These are phyloP conservation scores for Brettanomyces naardenensis DNA, from an alignment of 805 yeast genomes.

Conservation along the genomic window DNA sequence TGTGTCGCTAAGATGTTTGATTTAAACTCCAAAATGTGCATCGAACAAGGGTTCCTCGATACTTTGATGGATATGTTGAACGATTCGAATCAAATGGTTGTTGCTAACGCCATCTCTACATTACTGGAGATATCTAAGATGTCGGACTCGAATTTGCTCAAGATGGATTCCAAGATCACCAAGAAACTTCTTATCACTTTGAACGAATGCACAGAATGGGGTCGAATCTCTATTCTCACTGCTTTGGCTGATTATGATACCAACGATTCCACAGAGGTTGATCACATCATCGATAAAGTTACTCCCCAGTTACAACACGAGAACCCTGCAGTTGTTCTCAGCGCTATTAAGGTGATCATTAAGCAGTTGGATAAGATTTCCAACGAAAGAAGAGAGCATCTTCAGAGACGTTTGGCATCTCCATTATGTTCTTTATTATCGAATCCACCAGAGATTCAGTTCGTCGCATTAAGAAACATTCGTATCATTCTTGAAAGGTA, in stretches of 20 bases:
- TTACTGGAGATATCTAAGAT: slow-evolving; percentile 59
- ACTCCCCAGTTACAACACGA: slow-evolving; percentile 96
- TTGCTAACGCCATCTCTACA: slow-evolving; percentile 87
- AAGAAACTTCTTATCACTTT: slow-evolving; percentile 70
- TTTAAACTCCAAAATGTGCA: slow-evolving; percentile 67
- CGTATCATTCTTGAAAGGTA: slow-evolving; percentile 83
- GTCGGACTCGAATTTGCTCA: slow-evolving; percentile 24
- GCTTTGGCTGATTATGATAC: slow-evolving; percentile 71
- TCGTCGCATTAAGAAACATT: slow-evolving; percentile 85
- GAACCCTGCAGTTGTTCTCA: slow-evolving; percentile 88
- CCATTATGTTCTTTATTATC: slow-evolving; percentile 84
- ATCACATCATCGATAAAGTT: slow-evolving; percentile 79
- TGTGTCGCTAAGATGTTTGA: slow-evolving; percentile 95
- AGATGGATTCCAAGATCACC: slow-evolving; percentile 34
- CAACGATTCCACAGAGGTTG: slow-evolving; percentile 54
- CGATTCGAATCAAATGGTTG: slow-evolving; percentile 95
- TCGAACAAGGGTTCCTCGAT: slow-evolving; percentile 80
- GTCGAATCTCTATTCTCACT: slow-evolving; percentile 80
- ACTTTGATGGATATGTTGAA: slow-evolving; percentile 58
- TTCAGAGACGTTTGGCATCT: slow-evolving; percentile 67
- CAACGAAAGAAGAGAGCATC: slow-evolving; percentile 28
- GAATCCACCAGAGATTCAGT: slow-evolving; percentile 90
- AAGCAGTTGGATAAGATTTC: slow-evolving; percentile 50
- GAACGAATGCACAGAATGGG: slow-evolving; percentile 99
- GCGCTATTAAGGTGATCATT: slow-evolving; percentile 73